Evolutionary conservation across 345 rosid genomes (phyloP).

Genomic region (Acer saccharum): DNA sequence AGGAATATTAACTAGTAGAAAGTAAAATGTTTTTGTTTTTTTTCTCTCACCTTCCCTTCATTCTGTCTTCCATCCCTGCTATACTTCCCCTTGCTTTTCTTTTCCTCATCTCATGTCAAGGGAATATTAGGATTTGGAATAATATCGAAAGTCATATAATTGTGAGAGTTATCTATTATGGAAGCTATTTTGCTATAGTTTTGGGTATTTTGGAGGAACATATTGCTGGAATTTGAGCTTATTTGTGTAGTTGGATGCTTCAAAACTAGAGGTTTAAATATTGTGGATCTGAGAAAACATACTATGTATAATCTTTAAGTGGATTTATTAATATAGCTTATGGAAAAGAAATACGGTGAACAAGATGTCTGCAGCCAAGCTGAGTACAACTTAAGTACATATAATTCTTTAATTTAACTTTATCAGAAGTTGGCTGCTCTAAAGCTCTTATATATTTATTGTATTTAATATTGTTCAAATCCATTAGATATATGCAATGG

Average conservation of each 20-base stretch:
- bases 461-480: not conserved
- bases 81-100: not conserved
- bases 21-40: not conserved
- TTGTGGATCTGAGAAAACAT: not conserved
- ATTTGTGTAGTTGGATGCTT: not conserved
- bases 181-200: not conserved
- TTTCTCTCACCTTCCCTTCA: not conserved
- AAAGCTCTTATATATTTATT: not conserved
- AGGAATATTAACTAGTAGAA: not conserved
- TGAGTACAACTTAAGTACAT: not conserved
- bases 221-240: not conserved
- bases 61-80: not conserved
- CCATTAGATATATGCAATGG: not conserved
- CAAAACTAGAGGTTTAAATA: not conserved
- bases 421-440: not conserved
- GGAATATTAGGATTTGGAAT: not conserved
- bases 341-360: slow-evolving; percentile 6
- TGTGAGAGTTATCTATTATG: not conserved
- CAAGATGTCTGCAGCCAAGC: not conserved
- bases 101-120: not conserved
- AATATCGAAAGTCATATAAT: not conserved
- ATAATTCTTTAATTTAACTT: not conserved
- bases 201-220: not conserved
- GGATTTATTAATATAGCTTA: not conserved
- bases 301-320: not conserved